Evolutionary conservation across 2,329 filamentous ascomycete species (phyloP).

Genomic region (Fusarium secorum): DNA sequence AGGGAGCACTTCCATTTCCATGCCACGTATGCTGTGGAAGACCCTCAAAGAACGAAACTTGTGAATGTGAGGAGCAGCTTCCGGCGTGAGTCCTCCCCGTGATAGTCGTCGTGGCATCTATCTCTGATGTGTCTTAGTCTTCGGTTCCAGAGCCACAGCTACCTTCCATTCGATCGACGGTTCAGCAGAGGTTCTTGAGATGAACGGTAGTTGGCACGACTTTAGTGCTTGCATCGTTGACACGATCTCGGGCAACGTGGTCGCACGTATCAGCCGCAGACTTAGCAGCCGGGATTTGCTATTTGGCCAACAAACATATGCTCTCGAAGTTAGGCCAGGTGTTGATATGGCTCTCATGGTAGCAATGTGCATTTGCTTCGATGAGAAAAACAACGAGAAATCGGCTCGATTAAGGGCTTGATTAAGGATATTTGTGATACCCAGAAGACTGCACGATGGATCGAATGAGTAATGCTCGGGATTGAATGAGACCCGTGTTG

Average conservation of each 20-base stretch:
- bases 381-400: slow-evolving; percentile 56
- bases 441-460: neutral
- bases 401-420: no score
- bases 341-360: slow-evolving; percentile 72
- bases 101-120: neutral
- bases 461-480: neutral
- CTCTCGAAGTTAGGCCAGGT: slow-evolving; percentile 67
- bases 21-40: slow-evolving; percentile 60
- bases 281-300: slow-evolving; percentile 65
- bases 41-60: slow-evolving; percentile 55
- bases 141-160: slow-evolving; percentile 62
- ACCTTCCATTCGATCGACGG: slow-evolving; percentile 62
- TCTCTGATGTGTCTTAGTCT: slow-evolving; percentile 48
- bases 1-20: slow-evolving; percentile 62
- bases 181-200: slow-evolving; percentile 55
- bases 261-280: slow-evolving; percentile 67
- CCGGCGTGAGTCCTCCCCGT: slow-evolving; percentile 51
- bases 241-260: slow-evolving; percentile 56
- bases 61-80: slow-evolving; percentile 65
- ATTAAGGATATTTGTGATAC: neutral
- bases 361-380: slow-evolving; percentile 72
- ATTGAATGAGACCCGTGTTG: neutral
- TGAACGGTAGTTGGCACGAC: slow-evolving; percentile 70
- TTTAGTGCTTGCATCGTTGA: slow-evolving; percentile 65
- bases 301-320: slow-evolving; percentile 71